Percentiles rank a stretch among this genome's conserved stretches.
Evolutionary conservation across 1,139 yeast species (phyloP).

Genomic region (Eremothecium sinecaudum): DNA sequence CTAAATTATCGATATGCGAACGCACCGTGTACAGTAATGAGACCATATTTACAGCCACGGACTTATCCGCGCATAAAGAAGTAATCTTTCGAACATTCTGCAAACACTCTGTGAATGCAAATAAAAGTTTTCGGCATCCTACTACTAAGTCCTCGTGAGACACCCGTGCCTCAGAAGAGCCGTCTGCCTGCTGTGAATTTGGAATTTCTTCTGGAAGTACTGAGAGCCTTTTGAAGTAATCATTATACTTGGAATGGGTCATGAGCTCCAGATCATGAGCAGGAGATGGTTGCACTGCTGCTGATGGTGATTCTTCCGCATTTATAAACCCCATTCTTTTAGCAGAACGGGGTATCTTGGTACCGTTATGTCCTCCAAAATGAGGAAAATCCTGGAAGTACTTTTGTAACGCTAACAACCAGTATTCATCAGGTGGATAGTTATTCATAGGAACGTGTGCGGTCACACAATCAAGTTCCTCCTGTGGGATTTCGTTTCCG

Average conservation of each 20-base stretch:
- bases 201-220: slow-evolving; percentile 48
- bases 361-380: slow-evolving; percentile 10
- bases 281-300: slow-evolving; percentile 13
- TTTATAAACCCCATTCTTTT: slow-evolving; percentile 61
- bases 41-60: slow-evolving; percentile 50
- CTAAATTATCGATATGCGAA: slow-evolving; percentile 49
- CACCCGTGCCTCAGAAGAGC: slow-evolving; percentile 10
- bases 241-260: slow-evolving; percentile 42
- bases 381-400: slow-evolving; percentile 21
- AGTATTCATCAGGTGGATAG: slow-evolving; percentile 22
- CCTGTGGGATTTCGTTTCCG: slow-evolving; percentile 56
- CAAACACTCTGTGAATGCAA: slow-evolving; percentile 61
- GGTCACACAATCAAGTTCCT: slow-evolving; percentile 49
- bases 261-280: slow-evolving; percentile 19
- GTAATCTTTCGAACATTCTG: slow-evolving; percentile 58
- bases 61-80: slow-evolving; percentile 57
- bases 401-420: slow-evolving; percentile 27
- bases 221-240: slow-evolving; percentile 62
- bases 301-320: slow-evolving; percentile 13
- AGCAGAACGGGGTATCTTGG: slow-evolving; percentile 41
- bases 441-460: slow-evolving; percentile 28
- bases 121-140: slow-evolving; percentile 48
- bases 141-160: slow-evolving; percentile 36
- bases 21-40: slow-evolving; percentile 48
- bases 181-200: slow-evolving; percentile 13